A percentile compares a stretch with the other conserved stretches of the same genome.
phyloP scores from a whole-genome alignment of 208 protist species.

The Phytomonas sp. region DNA sequence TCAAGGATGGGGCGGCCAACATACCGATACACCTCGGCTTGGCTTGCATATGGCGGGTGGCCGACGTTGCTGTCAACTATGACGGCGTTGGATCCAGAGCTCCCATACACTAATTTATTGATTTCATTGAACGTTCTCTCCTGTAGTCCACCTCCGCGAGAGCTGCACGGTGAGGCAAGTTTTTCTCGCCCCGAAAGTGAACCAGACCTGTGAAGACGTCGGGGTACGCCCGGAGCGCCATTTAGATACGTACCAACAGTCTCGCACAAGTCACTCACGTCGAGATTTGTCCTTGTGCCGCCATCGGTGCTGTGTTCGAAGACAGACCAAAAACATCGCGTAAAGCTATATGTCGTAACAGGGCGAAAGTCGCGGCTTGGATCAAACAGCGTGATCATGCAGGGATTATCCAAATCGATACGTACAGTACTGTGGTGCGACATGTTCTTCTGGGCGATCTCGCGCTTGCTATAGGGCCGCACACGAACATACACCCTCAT shows the following conservation, averaged over 20 bases:
- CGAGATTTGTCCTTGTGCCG: constrained; percentile 6
- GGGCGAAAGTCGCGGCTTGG: constrained; percentile 46
- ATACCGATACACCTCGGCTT: constrained; percentile 62
- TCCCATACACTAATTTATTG: constrained; percentile 12
- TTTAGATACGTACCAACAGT: constrained; percentile 37
- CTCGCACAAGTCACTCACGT: constrained; percentile 16
- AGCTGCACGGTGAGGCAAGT: constrained; percentile 1
- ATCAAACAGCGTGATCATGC: constrained; percentile 60
- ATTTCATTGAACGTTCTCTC: not conserved
- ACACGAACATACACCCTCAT: constrained; percentile 87
- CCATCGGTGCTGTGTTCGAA: constrained; percentile 19
- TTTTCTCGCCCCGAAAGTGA: not conserved
- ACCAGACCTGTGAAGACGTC: not conserved
- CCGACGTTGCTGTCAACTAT: constrained; percentile 31
- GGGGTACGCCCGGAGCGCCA: constrained; percentile 10
- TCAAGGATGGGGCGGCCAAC: constrained; percentile 66
- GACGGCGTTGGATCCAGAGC: constrained; percentile 42
- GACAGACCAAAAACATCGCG: constrained; percentile 77
- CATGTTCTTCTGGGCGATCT: constrained; percentile 28
- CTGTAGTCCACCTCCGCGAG: constrained; percentile 9
- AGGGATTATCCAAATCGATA: constrained; percentile 67
- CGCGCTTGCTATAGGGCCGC: constrained; percentile 76
- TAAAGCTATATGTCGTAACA: constrained; percentile 59
- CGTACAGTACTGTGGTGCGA: constrained; percentile 51
- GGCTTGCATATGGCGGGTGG: constrained; percentile 68